Conservation (phyloP, 345 rosid genomes). For the Capsella bursapastoris region DNA sequence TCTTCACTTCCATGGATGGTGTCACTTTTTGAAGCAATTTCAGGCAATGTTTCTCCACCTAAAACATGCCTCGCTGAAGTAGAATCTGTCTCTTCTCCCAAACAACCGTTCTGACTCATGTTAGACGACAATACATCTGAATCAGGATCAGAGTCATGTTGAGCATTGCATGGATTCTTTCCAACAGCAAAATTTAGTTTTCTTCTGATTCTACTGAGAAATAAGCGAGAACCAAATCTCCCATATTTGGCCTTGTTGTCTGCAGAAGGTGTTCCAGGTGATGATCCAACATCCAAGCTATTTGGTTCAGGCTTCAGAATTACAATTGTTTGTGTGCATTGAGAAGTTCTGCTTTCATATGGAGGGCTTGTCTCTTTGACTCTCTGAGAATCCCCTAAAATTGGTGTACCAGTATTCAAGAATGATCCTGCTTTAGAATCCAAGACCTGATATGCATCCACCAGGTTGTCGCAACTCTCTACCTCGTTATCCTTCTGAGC, state of each 20-base stretch:
- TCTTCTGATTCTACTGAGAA: constrained; percentile 49
- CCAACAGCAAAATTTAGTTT: constrained; percentile 55
- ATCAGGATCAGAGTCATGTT: constrained; percentile 58
- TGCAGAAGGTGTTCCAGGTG: constrained; percentile 48
- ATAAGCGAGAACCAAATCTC: constrained; percentile 48
- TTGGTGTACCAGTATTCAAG: not conserved
- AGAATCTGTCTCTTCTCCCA: constrained; percentile 43
- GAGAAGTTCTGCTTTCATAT: constrained; percentile 48
- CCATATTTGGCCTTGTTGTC: constrained; percentile 67
- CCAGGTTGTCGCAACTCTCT: constrained; percentile 46
- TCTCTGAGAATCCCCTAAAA: constrained; percentile 24
- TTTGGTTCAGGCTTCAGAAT: constrained; percentile 65
- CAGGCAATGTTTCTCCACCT: constrained; percentile 63
- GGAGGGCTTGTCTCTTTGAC: constrained; percentile 45
- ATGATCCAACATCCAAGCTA: constrained; percentile 42
- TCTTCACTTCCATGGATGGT: constrained; percentile 44
- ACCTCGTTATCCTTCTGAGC: constrained; percentile 67
- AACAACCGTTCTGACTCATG: constrained; percentile 28
- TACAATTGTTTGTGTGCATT: constrained; percentile 67
- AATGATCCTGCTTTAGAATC: constrained; percentile 72
- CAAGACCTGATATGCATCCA: constrained; percentile 65
- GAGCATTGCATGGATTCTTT: constrained; percentile 57
- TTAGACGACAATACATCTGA: constrained; percentile 63
- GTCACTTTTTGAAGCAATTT: constrained; percentile 34
- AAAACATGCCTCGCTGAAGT: constrained; percentile 53